These are phyloP conservation scores for Melampsora larici-populina DNA, from an alignment of 1,284 basidiomycete genomes.

Conservation along the genomic window DNA sequence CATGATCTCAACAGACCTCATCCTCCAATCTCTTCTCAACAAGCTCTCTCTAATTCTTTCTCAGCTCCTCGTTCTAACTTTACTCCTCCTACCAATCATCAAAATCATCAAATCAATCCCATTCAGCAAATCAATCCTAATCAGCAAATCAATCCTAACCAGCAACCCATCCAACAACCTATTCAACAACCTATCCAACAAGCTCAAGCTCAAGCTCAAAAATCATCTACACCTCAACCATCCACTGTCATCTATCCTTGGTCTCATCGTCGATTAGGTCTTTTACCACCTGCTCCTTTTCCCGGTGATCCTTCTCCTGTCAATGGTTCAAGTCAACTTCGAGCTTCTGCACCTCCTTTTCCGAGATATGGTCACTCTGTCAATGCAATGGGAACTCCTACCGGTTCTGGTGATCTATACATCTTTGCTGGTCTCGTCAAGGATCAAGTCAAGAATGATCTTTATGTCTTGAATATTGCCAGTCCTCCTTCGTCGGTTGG, in stretches of 20 bases:
- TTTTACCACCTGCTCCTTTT: conserved; percentile 65
- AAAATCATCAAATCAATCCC: background rate
- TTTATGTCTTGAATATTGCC: conserved; percentile 77
- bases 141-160: background rate
- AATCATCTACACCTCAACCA: background rate
- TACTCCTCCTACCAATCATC: background rate
- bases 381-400: conserved; percentile 68
- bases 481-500: conserved; percentile 55
- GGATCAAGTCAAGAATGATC: conserved; percentile 85
- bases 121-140: too few relatives aligned
- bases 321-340: conserved; percentile 63
- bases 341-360: conserved; percentile 65
- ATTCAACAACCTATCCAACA: background rate
- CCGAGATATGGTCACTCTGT: conserved; percentile 95
- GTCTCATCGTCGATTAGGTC: conserved; percentile 66
- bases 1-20: too few relatives aligned
- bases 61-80: background rate
- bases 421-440: conserved; percentile 95
- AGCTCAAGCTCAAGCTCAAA: background rate
- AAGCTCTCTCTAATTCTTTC: background rate
- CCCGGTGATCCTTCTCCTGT: conserved; percentile 63
- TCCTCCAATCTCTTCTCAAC: background rate
- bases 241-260: conserved; percentile 62
- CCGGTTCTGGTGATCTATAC: conserved; percentile 76
- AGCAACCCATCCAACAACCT: background rate